Conservation (phyloP, 2,329 filamentous ascomycete species). For the Aspergillus latus region DNA sequence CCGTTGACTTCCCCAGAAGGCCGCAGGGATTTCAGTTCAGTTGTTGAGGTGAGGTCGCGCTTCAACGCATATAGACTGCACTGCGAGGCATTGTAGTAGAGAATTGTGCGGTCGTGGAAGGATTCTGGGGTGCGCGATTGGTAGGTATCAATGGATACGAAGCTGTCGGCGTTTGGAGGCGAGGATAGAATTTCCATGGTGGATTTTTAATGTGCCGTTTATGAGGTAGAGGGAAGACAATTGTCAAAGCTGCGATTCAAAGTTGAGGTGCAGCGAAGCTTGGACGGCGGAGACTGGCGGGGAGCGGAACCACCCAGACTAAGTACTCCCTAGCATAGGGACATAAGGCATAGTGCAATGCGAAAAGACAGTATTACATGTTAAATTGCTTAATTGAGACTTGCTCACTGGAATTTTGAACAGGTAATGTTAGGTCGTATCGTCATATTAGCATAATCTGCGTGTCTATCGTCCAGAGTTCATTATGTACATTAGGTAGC, state of each 20-base stretch:
- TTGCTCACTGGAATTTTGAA: too few relatives aligned
- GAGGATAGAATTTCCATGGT: constrained; percentile 45
- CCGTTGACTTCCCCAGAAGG: constrained; percentile 18
- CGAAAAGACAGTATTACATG: too few relatives aligned
- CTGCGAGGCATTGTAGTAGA: constrained; percentile 48
- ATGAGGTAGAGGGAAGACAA: not conserved
- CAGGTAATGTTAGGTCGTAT: not conserved
- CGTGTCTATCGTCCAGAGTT: not conserved
- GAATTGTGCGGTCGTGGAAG: constrained; percentile 49
- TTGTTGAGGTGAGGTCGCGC: constrained; percentile 37
- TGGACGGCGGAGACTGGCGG: constrained; percentile 10
- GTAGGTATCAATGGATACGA: constrained; percentile 46
- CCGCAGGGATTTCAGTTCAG: constrained; percentile 36
- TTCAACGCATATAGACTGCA: constrained; percentile 47
- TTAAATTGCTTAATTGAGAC: too few relatives aligned
- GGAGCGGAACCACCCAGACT: constrained; percentile 3
- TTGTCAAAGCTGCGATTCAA: constrained; percentile 5
- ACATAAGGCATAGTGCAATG: too few relatives aligned
- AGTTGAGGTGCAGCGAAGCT: constrained; percentile 12
- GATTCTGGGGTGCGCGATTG: constrained; percentile 50
- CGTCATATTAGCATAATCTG: not conserved
- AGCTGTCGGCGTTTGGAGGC: constrained; percentile 41
- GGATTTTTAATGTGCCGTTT: not conserved
- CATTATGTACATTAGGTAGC: not conserved
- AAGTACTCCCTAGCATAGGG: too few relatives aligned